Evolutionary conservation across 441 rosid genomes (phyloP).

Genomic region (Mallotus japonicus): DNA sequence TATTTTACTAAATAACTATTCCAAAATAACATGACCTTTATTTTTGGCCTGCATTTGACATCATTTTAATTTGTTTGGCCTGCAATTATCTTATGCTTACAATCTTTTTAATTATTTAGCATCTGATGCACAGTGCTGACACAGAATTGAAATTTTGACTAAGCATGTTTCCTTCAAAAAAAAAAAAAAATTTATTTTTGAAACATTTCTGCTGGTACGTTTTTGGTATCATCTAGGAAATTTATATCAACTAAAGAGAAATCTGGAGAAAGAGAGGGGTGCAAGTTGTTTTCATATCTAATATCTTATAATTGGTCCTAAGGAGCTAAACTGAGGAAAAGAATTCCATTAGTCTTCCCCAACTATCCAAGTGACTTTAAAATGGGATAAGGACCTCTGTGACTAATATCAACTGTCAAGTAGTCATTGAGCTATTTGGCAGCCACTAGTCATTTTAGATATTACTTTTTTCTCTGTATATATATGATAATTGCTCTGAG

Average conservation of each 20-base stretch:
- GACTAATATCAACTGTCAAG: background rate
- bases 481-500: conserved; percentile 9
- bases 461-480: background rate
- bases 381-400: background rate
- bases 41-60: background rate
- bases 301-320: background rate
- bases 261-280: background rate
- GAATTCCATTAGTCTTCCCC: background rate
- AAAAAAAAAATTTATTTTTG: background rate
- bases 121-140: background rate
- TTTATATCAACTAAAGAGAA: background rate
- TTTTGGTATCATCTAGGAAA: background rate
- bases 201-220: background rate
- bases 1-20: background rate
- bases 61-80: background rate
- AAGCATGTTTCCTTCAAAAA: too few species aligned
- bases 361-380: background rate
- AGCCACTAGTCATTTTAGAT: background rate
- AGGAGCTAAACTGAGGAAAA: background rate
- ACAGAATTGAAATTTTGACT: background rate
- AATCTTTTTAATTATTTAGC: background rate
- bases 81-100: background rate
- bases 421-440: background rate
- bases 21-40: background rate
- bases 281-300: background rate